These are phyloP conservation scores for Fragilariopsis cylindrus DNA, from an alignment of 108 stramenopile genomes.

Conservation along the genomic window DNA sequence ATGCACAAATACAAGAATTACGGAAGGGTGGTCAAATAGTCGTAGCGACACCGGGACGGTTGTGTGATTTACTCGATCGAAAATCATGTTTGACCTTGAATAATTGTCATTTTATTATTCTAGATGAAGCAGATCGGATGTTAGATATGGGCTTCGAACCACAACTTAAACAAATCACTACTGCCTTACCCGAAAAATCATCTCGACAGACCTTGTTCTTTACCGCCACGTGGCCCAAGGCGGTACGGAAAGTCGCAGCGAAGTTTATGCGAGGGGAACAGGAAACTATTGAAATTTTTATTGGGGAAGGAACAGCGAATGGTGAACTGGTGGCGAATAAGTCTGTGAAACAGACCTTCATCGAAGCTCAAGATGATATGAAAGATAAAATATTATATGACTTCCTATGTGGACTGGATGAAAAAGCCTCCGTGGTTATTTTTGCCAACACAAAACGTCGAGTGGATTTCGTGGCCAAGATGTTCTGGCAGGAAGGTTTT, in stretches of 20 bases:
- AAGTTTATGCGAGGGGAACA: constrained; percentile 93
- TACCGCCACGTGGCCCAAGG: constrained; percentile 97
- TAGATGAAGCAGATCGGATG: constrained; percentile 99
- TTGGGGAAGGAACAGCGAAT: constrained; percentile 46
- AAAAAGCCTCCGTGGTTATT: constrained; percentile 98
- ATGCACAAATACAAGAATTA: constrained; percentile 94
- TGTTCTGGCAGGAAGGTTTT: constrained; percentile 97
- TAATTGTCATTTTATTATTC: constrained; percentile 88
- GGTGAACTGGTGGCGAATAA: constrained; percentile 82
- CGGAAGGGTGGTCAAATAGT: constrained; percentile 90
- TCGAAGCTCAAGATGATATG: constrained; percentile 94
- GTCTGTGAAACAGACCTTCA: constrained; percentile 97
- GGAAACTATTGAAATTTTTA: constrained; percentile 66
- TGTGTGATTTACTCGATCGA: constrained; percentile 93
- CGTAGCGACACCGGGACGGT: constrained; percentile 96
- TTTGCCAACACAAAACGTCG: constrained; percentile 88
- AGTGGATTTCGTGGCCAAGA: constrained; percentile 96
- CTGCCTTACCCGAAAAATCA: constrained; percentile 84
- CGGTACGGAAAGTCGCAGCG: constrained; percentile 96
- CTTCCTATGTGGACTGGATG: constrained; percentile 97
- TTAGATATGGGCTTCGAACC: constrained; percentile 99
- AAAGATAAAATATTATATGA: constrained; percentile 96
- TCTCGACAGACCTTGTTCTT: constrained; percentile 97
- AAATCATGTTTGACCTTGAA: constrained; percentile 88
- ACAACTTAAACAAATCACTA: constrained; percentile 94